These are phyloP conservation scores for Heracleum sosnowskyi DNA, from an alignment of 129 eudicot genomes.

Conservation along the genomic window DNA sequence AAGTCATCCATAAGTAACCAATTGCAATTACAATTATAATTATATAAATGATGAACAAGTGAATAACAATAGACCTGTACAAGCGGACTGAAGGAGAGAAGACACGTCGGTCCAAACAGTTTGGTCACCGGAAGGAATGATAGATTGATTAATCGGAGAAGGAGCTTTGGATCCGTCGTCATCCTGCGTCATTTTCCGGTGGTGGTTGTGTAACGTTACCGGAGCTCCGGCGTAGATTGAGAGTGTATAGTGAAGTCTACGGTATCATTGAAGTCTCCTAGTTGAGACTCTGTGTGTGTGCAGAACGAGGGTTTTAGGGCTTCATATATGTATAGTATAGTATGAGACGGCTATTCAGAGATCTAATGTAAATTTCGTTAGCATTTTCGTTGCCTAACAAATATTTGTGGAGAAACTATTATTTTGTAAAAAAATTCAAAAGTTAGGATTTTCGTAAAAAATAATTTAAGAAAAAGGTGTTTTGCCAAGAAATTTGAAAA, in stretches of 20 bases:
- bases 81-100: conserved; percentile 50
- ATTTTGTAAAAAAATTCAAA: no score
- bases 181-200: conserved; percentile 26
- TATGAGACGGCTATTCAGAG: background rate
- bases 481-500: no score
- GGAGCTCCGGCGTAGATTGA: background rate
- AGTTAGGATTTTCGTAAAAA: no score
- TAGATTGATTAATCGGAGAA: conserved; percentile 24
- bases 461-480: no score
- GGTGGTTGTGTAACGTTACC: background rate
- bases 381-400: no score
- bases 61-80: conserved; percentile 32
- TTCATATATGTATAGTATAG: background rate
- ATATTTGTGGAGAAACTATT: no score
- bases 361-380: background rate
- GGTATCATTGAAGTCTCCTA: background rate
- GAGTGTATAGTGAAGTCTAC: background rate
- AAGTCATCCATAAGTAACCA: background rate
- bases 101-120: conserved; percentile 80
- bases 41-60: background rate
- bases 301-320: conserved; percentile 4
- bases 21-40: background rate
- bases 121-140: conserved; percentile 56
- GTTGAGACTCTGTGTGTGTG: background rate
- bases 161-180: conserved; percentile 23